Conservation (phyloP, 139 green algal genomes). For the Eudorina sp. region DNA sequence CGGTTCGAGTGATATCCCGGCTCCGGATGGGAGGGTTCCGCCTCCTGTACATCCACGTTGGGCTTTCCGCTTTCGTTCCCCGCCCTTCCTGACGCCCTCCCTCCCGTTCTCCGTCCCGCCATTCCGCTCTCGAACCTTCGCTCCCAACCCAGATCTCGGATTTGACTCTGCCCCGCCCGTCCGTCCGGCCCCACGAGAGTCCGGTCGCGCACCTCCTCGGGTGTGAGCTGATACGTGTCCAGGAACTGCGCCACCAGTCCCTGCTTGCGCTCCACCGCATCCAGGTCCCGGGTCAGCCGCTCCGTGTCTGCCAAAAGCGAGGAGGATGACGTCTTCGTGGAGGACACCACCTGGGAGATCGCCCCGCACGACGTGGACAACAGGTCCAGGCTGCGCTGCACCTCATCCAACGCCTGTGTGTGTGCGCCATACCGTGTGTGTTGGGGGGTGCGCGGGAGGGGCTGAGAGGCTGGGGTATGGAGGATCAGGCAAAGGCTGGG, state of each 20-base stretch:
- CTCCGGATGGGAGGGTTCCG: too few relatives aligned
- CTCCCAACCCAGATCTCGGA: too few relatives aligned
- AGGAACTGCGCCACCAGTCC: slow-evolving; percentile 88
- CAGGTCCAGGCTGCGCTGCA: slow-evolving; percentile 83
- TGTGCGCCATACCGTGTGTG: too few relatives aligned
- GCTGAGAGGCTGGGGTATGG: too few relatives aligned
- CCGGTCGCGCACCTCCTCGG: slow-evolving; percentile 77
- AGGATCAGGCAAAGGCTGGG: too few relatives aligned
- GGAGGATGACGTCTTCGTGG: slow-evolving; percentile 56
- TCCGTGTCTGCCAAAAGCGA: slow-evolving; percentile 75
- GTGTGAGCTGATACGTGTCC: slow-evolving; percentile 93
- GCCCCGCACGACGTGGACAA: slow-evolving; percentile 77
- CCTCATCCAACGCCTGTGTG: slow-evolving; percentile 80
- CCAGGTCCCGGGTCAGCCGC: slow-evolving; percentile 70
- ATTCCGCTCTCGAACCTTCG: background rate
- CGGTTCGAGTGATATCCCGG: too few relatives aligned
- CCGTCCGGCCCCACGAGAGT: too few relatives aligned
- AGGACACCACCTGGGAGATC: slow-evolving; percentile 63
- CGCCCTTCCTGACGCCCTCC: too few relatives aligned
- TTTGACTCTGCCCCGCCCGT: background rate
- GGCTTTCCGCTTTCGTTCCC: too few relatives aligned
- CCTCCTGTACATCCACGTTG: too few relatives aligned
- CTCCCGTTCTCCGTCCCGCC: too few relatives aligned
- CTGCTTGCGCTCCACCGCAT: slow-evolving; percentile 66
- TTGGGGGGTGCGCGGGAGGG: too few relatives aligned